A percentile compares a stretch with the other conserved stretches of the same genome.
Evolutionary conservation across 208 protist species (phyloP).

Genomic region (Trypanosoma scelopori): DNA sequence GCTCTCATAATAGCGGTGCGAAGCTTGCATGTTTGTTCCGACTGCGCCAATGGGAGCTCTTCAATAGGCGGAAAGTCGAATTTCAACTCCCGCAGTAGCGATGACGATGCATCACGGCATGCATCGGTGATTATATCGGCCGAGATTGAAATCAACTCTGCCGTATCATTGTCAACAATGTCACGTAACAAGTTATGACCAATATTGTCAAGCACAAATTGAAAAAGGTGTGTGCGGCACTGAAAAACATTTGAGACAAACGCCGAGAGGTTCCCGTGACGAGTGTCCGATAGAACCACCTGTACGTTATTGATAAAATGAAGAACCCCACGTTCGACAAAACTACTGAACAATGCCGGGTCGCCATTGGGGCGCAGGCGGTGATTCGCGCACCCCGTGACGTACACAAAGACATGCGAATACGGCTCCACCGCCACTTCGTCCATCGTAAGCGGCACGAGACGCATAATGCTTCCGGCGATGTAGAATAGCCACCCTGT

Average conservation of each 20-base stretch:
- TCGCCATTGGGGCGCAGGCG: constrained; percentile 15
- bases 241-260: constrained; percentile 76
- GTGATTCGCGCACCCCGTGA: constrained; percentile 68
- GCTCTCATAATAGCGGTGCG: constrained; percentile 71
- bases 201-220: constrained; percentile 80
- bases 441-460: constrained; percentile 54
- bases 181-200: constrained; percentile 78
- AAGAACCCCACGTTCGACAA: constrained; percentile 74
- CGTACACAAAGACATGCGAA: constrained; percentile 65
- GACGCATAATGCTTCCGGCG: constrained; percentile 49
- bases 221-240: constrained; percentile 61
- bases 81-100: constrained; percentile 50
- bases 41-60: constrained; percentile 78
- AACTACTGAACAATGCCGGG: constrained; percentile 30
- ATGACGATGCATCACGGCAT: constrained; percentile 53
- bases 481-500: constrained; percentile 83
- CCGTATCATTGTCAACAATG: constrained; percentile 51
- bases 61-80: constrained; percentile 75
- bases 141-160: constrained; percentile 64
- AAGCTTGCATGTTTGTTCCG: constrained; percentile 72
- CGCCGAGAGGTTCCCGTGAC: constrained; percentile 41
- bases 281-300: constrained; percentile 46
- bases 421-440: constrained; percentile 38
- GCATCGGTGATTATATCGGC: constrained; percentile 75
- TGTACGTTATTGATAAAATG: constrained; percentile 73